phyloP scores from a whole-genome alignment of 352 stramenopile species.

The Phytopythium kandeliae region DNA sequence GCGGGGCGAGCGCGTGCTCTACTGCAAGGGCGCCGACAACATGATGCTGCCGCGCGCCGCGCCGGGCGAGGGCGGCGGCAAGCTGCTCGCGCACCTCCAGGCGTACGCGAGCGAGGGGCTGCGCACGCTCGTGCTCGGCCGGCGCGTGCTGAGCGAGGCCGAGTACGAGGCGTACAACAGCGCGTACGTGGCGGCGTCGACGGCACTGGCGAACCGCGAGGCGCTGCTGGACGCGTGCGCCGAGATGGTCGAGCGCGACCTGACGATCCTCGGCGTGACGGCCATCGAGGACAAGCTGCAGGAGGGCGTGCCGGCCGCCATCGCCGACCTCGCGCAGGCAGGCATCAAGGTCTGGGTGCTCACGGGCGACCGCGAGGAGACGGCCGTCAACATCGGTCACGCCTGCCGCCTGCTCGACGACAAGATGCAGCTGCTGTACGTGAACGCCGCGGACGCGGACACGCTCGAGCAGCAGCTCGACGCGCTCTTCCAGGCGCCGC shows the following conservation, averaged over 20 bases:
- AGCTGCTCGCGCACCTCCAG: conserved; percentile 42
- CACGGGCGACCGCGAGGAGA: conserved; percentile 97
- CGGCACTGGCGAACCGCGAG: conserved; percentile 45
- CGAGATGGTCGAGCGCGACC: conserved; percentile 55
- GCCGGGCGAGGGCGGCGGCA: conserved; percentile 9
- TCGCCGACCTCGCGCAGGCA: conserved; percentile 89
- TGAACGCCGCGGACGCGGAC: conserved; percentile 45
- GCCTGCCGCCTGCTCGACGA: conserved; percentile 70
- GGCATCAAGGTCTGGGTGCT: conserved; percentile 98
- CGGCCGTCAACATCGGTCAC: conserved; percentile 96
- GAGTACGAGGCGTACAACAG: conserved; percentile 60
- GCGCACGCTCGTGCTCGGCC: conserved; percentile 69
- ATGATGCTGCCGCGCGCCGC: conserved; percentile 68
- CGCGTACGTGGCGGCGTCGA: conserved; percentile 45
- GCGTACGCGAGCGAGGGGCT: conserved; percentile 72
- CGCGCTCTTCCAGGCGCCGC: conserved; percentile 27
- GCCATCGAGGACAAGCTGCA: conserved; percentile 97
- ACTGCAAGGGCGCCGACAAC: conserved; percentile 83
- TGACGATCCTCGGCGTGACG: conserved; percentile 89
- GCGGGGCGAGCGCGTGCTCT: conserved; percentile 44
- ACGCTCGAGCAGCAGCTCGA: conserved; percentile 41
- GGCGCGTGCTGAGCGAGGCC: conserved; percentile 31
- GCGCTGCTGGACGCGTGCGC: conserved; percentile 47
- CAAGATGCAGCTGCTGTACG: conserved; percentile 59
- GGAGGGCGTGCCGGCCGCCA: conserved; percentile 90